A percentile compares a stretch with the other conserved stretches of the same genome.
phyloP scores from a whole-genome alignment of 192 early-diverging fungal species.

The Coemansia sp. region DNA sequence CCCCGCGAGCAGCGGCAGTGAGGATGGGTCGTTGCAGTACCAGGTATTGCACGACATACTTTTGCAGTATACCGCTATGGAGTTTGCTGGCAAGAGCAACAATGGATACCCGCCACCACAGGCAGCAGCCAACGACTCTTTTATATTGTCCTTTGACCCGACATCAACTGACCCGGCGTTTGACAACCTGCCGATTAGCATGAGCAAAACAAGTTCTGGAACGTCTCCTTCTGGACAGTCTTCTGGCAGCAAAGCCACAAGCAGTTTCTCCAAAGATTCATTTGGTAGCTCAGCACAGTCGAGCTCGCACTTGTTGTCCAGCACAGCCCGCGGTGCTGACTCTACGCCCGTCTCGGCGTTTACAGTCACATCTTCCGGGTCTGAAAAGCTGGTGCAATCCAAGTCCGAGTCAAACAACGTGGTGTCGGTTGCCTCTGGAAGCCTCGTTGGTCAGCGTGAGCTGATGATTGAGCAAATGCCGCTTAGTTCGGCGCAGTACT shows the following conservation, averaged over 20 bases:
- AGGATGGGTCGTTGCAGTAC: slow-evolving; percentile 6
- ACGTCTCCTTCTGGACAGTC: too few relatives aligned
- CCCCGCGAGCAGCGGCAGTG: neutral
- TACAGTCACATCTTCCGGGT: neutral
- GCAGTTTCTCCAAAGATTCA: neutral
- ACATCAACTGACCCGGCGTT: neutral
- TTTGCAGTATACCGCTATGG: slow-evolving; percentile 22
- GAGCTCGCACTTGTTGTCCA: neutral
- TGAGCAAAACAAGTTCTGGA: neutral
- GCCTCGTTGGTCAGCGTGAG: slow-evolving; percentile 35
- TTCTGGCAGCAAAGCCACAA: neutral
- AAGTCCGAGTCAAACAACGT: slow-evolving; percentile 7
- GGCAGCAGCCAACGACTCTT: neutral
- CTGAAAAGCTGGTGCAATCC: neutral
- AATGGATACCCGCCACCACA: neutral
- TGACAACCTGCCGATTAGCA: neutral
- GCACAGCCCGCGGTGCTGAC: neutral
- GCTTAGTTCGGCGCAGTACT: slow-evolving; percentile 17
- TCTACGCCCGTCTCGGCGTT: neutral
- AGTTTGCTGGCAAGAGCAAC: slow-evolving; percentile 9
- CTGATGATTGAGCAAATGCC: slow-evolving; percentile 43
- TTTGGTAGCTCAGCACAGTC: neutral
- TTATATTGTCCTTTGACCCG: slow-evolving; percentile 4
- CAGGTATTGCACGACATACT: slow-evolving; percentile 42
- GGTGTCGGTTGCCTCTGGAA: slow-evolving; percentile 38